phyloP scores from a whole-genome alignment of 1,284 basidiomycete genomes.

The Mycena citricolor region DNA sequence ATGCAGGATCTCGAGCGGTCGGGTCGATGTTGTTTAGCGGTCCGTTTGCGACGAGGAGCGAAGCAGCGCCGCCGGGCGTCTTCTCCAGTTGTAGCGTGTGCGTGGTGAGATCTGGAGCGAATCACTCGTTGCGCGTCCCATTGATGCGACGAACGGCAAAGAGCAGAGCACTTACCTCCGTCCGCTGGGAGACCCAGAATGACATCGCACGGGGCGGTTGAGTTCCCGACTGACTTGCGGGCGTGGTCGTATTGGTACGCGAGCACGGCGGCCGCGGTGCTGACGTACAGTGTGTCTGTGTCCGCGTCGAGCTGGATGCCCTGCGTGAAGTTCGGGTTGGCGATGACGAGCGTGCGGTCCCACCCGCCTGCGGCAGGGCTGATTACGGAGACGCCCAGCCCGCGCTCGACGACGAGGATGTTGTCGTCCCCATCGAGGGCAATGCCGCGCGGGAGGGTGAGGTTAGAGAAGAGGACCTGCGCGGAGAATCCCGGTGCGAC shows the following conservation, averaged over 20 bases:
- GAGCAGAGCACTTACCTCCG: slow-evolving; percentile 33
- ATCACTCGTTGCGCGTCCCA: background rate
- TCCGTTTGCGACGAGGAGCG: slow-evolving; percentile 35
- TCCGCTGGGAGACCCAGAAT: slow-evolving; percentile 38
- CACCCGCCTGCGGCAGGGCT: slow-evolving; percentile 33
- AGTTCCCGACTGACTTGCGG: slow-evolving; percentile 26
- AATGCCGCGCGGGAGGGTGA: slow-evolving; percentile 40
- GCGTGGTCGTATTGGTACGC: slow-evolving; percentile 32
- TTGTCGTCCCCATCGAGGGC: slow-evolving; percentile 36
- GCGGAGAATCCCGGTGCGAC: slow-evolving; percentile 34
- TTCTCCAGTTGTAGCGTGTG: slow-evolving; percentile 39
- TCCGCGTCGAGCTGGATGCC: slow-evolving; percentile 39
- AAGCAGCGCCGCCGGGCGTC: slow-evolving; percentile 17
- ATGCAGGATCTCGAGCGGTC: slow-evolving; percentile 39
- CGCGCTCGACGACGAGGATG: slow-evolving; percentile 42
- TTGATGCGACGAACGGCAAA: background rate
- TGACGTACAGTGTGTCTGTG: slow-evolving; percentile 32
- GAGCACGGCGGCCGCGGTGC: slow-evolving; percentile 32
- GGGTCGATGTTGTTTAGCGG: slow-evolving; percentile 40
- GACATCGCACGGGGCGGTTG: slow-evolving; percentile 23
- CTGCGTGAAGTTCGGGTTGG: slow-evolving; percentile 38
- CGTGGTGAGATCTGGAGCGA: slow-evolving; percentile 36
- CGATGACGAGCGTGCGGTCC: slow-evolving; percentile 38
- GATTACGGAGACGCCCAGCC: slow-evolving; percentile 40
- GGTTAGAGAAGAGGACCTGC: slow-evolving; percentile 37